These are phyloP conservation scores for Fraxinus velutina DNA, from an alignment of 305 asterid genomes.

Conservation along the genomic window DNA sequence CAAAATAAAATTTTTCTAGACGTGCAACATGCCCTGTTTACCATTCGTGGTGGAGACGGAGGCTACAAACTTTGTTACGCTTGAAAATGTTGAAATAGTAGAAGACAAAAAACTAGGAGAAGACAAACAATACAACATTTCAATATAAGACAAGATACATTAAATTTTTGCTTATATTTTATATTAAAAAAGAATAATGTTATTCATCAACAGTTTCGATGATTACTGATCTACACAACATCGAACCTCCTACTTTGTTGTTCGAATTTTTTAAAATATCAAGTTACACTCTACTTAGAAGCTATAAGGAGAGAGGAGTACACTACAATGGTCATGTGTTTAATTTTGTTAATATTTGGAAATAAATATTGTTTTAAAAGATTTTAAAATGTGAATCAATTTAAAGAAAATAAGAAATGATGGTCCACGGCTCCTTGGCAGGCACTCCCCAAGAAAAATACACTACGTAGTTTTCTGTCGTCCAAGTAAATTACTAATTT, in stretches of 20 bases:
- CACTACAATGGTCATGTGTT: no score
- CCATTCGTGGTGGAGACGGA: no score
- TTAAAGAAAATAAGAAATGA: background rate
- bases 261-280: background rate
- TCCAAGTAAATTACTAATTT: no score
- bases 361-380: background rate
- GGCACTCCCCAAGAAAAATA: background rate
- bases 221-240: no score
- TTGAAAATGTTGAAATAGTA: background rate
- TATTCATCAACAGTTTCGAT: no score
- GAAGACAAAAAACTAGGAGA: background rate
- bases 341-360: background rate
- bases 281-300: no score
- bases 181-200: no score
- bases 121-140: background rate
- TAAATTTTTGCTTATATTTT: background rate
- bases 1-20: no score
- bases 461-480: background rate
- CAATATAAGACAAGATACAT: no score
- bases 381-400: background rate
- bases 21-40: no score
- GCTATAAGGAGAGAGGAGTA: no score
- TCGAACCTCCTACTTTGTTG: background rate
- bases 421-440: background rate
- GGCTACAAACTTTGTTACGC: no score